These are phyloP conservation scores for Seminavis robusta DNA, from an alignment of 108 stramenopile species.

Conservation along the genomic window DNA sequence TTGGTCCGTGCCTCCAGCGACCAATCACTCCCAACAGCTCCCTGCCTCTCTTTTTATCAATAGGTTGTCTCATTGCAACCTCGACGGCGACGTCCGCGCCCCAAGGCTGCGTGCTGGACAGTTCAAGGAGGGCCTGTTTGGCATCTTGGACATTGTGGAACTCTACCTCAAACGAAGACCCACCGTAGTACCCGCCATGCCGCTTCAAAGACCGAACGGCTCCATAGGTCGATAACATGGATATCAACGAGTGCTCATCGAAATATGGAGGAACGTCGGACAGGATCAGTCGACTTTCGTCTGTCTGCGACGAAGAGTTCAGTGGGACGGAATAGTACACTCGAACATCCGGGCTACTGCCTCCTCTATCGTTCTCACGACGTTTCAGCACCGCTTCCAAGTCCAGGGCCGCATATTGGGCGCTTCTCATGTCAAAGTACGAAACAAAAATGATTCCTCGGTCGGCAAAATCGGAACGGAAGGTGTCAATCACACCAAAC, in stretches of 20 bases:
- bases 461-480: slow-evolving; percentile 73
- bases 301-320: slow-evolving; percentile 72
- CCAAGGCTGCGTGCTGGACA: slow-evolving; percentile 81
- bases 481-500: slow-evolving; percentile 68
- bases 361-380: slow-evolving; percentile 8
- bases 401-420: slow-evolving; percentile 73
- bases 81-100: slow-evolving; percentile 63
- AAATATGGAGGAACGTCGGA: slow-evolving; percentile 59
- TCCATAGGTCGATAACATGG: slow-evolving; percentile 68
- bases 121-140: slow-evolving; percentile 77
- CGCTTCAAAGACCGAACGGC: slow-evolving; percentile 60
- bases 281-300: slow-evolving; percentile 76
- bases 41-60: slow-evolving; percentile 73
- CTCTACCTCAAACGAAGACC: slow-evolving; percentile 69
- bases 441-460: slow-evolving; percentile 74
- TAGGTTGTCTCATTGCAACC: slow-evolving; percentile 52
- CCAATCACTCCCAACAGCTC: slow-evolving; percentile 73
- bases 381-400: slow-evolving; percentile 34
- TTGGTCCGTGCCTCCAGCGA: slow-evolving; percentile 58
- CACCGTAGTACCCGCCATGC: slow-evolving; percentile 32
- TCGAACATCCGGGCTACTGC: slow-evolving; percentile 27
- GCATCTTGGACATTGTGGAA: slow-evolving; percentile 89
- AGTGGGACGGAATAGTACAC: slow-evolving; percentile 81
- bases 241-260: slow-evolving; percentile 51
- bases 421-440: slow-evolving; percentile 80